phyloP scores from a whole-genome alignment of 2,329 filamentous ascomycete species.

The Fusarium newnesense region DNA sequence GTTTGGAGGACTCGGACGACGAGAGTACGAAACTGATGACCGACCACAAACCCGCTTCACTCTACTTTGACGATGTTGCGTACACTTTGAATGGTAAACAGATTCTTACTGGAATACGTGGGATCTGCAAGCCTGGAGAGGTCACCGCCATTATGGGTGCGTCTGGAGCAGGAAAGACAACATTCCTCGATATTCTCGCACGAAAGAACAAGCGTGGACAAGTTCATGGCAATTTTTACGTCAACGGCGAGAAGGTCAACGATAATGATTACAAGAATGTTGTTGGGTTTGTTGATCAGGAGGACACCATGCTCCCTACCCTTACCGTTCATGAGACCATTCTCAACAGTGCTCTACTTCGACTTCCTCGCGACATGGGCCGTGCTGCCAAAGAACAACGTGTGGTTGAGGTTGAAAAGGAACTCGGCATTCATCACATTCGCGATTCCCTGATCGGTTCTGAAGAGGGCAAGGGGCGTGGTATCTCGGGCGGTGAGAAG shows the following conservation, averaged over 20 bases:
- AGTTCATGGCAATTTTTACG: constrained; percentile 82
- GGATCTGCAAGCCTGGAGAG: constrained; percentile 93
- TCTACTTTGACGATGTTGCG: constrained; percentile 88
- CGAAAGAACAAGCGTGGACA: constrained; percentile 94
- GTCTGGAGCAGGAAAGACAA: constrained; percentile 96
- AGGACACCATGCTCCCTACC: constrained; percentile 95
- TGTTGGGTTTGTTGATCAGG: constrained; percentile 97
- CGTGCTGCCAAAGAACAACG: constrained; percentile 87
- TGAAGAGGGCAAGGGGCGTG: constrained; percentile 91
- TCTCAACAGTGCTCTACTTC: constrained; percentile 88
- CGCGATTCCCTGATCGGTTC: constrained; percentile 95
- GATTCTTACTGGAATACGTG: constrained; percentile 83
- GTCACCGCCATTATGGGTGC: constrained; percentile 98
- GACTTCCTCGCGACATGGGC: constrained; percentile 93
- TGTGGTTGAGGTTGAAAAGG: constrained; percentile 92
- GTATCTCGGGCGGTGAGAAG: constrained; percentile 97
- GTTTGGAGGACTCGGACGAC: constrained; percentile 89
- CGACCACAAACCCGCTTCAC: constrained; percentile 88
- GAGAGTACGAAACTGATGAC: constrained; percentile 87
- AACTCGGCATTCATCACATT: constrained; percentile 94
- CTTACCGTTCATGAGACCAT: constrained; percentile 98
- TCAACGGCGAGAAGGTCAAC: constrained; percentile 90
- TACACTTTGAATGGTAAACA: constrained; percentile 89
- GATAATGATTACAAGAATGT: constrained; percentile 90
- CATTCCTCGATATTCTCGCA: constrained; percentile 94